A percentile compares a stretch with the other conserved stretches of the same genome.
These are phyloP conservation scores for Pestalotiopsis sp. DNA, from an alignment of 2,329 filamentous ascomycete genomes.

Conservation along the genomic window DNA sequence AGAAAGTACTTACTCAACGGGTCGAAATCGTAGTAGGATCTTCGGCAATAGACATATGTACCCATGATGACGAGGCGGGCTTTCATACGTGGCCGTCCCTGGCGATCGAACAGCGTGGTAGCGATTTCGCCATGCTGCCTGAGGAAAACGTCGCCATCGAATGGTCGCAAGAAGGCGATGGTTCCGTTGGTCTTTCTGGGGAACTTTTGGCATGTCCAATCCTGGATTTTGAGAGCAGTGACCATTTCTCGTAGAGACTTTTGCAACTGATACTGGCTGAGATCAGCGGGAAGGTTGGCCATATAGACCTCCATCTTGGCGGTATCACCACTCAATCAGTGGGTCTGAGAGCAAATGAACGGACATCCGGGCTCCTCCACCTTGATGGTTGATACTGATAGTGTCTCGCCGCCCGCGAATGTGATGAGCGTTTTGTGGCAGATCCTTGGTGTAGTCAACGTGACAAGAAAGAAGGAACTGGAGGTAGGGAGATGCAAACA, in stretches of 20 bases:
- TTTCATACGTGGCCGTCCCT: conserved; percentile 13
- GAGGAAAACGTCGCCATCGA: conserved; percentile 46
- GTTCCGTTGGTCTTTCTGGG: conserved; percentile 34
- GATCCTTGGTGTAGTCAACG: too few relatives aligned
- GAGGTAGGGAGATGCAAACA: too few relatives aligned
- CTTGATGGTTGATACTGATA: too few relatives aligned
- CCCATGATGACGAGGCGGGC: conserved; percentile 31
- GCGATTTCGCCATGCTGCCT: conserved; percentile 17
- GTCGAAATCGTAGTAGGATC: conserved; percentile 38
- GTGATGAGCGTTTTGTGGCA: too few relatives aligned
- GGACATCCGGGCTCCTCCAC: too few relatives aligned
- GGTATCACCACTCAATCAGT: not conserved
- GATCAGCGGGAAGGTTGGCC: conserved; percentile 40
- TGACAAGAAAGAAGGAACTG: too few relatives aligned
- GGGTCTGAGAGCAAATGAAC: not conserved
- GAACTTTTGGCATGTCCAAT: conserved; percentile 47
- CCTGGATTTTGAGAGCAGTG: conserved; percentile 38
- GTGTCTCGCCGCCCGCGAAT: too few relatives aligned
- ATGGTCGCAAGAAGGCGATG: conserved; percentile 42
- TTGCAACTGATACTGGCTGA: conserved; percentile 39
- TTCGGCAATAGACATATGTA: conserved; percentile 29
- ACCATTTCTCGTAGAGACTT: conserved; percentile 42
- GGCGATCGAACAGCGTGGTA: not conserved
- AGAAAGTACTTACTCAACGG: conserved; percentile 18
- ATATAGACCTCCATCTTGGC: conserved; percentile 50